Evolutionary conservation across 2,329 filamentous ascomycete genomes (phyloP).

Genomic region (Aspergillus candidus): DNA sequence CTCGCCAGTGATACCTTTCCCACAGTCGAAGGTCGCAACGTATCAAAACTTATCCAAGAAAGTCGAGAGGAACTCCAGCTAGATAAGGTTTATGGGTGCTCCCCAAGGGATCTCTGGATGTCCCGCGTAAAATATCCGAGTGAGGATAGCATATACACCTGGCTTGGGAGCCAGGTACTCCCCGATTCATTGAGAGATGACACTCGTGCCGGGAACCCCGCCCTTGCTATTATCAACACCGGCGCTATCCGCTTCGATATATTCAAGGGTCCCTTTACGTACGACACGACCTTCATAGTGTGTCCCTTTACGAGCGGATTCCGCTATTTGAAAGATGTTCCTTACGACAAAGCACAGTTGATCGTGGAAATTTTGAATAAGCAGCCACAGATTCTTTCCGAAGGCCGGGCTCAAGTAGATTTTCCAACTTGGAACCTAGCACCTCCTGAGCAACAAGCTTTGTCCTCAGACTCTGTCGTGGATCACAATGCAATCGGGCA

Average conservation of each 20-base stretch:
- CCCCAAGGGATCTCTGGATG: conserved; percentile 75
- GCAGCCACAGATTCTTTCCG: conserved; percentile 46
- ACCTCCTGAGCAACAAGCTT: conserved; percentile 42
- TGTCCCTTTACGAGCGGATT: conserved; percentile 83
- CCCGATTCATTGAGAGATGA: conserved; percentile 58
- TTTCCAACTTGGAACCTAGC: conserved; percentile 28
- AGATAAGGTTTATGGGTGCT: conserved; percentile 73
- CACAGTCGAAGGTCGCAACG: conserved; percentile 66
- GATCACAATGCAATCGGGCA: conserved; percentile 9
- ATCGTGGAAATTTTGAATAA: conserved; percentile 57
- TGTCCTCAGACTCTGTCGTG: conserved; percentile 15
- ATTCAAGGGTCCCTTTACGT: conserved; percentile 84
- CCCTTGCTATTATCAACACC: conserved; percentile 74
- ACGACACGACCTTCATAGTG: conserved; percentile 77
- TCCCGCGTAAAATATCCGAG: conserved; percentile 68
- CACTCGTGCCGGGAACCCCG: conserved; percentile 53
- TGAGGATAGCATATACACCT: conserved; percentile 70
- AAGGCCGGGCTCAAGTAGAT: conserved; percentile 12
- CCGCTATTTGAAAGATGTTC: conserved; percentile 70
- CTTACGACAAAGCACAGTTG: conserved; percentile 66
- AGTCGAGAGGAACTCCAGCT: conserved; percentile 66
- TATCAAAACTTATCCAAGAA: conserved; percentile 61
- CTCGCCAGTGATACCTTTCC: conserved; percentile 67
- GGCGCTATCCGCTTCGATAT: conserved; percentile 93
- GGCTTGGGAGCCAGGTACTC: conserved; percentile 70